Percentiles rank a stretch among this genome's conserved stretches.
Evolutionary conservation across 2,329 filamentous ascomycete species (phyloP).

Genomic region (Hypoxylon sp.): DNA sequence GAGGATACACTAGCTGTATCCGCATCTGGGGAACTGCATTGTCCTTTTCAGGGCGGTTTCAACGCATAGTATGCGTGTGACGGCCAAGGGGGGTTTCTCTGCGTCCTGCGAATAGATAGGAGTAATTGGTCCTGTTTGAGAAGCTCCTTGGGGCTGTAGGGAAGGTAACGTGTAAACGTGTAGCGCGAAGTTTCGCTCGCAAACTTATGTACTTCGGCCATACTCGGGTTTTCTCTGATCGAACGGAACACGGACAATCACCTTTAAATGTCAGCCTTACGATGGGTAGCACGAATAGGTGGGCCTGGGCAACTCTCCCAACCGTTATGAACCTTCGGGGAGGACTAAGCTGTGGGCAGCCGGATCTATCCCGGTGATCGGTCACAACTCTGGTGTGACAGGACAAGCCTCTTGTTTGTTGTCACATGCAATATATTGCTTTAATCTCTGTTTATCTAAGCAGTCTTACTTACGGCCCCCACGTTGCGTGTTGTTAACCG

Average conservation of each 20-base stretch:
- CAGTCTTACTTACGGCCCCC: slow-evolving; percentile 12
- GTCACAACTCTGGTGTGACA: slow-evolving; percentile 25
- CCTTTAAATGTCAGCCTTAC: slow-evolving; percentile 39
- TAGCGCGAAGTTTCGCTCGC: slow-evolving; percentile 23
- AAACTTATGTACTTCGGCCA: slow-evolving; percentile 30
- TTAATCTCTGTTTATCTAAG: slow-evolving; percentile 1
- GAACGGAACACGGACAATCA: slow-evolving; percentile 12
- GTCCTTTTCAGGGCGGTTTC: slow-evolving; percentile 22
- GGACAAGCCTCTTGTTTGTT: slow-evolving; percentile 6
- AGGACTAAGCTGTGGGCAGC: slow-evolving; percentile 22
- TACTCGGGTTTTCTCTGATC: slow-evolving; percentile 34
- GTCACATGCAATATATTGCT: slow-evolving; percentile 25
- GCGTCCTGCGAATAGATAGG: slow-evolving; percentile 25
- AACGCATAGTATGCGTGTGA: slow-evolving; percentile 25
- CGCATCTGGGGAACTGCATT: slow-evolving; percentile 28
- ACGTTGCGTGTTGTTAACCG: slow-evolving; percentile 18
- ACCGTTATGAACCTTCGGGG: slow-evolving; percentile 30
- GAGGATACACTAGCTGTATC: slow-evolving; percentile 30
- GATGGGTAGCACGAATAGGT: slow-evolving; percentile 35
- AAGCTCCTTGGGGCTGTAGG: slow-evolving; percentile 15
- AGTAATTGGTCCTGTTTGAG: slow-evolving; percentile 8
- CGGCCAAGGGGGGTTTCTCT: slow-evolving; percentile 10
- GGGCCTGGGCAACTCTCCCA: slow-evolving; percentile 6
- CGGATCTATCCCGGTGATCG: slow-evolving; percentile 35
- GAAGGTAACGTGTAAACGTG: slow-evolving; percentile 34